These are phyloP conservation scores for Musa itinerans DNA, from an alignment of 176 grass and related monocot genomes.

Conservation along the genomic window DNA sequence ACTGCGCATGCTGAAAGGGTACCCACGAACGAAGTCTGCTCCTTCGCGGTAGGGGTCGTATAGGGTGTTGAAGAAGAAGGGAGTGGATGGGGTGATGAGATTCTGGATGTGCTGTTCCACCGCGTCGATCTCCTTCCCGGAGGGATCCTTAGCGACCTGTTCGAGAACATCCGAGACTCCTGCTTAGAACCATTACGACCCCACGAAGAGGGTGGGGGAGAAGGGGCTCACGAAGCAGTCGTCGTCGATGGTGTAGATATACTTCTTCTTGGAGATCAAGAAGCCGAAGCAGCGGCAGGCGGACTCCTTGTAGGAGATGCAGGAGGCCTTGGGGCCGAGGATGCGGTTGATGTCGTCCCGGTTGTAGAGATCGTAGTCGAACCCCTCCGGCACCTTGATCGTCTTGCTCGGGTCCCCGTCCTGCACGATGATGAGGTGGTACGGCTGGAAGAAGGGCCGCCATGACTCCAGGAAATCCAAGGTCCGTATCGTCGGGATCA, in stretches of 20 bases:
- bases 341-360: conserved; percentile 87
- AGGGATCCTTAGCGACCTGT: not conserved
- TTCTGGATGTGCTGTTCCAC: not conserved
- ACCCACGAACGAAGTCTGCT: not conserved
- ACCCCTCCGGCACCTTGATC: conserved; percentile 65
- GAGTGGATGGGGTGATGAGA: not conserved
- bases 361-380: conserved; percentile 98
- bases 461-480: conserved; percentile 98
- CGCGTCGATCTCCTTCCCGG: not conserved
- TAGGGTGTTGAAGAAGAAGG: not conserved
- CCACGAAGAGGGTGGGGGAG: too few species aligned
- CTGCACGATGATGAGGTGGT: conserved; percentile 98
- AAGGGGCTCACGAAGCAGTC: conserved; percentile 64
- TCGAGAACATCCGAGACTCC: not conserved
- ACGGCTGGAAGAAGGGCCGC: conserved; percentile 92
- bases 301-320: conserved; percentile 98
- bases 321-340: conserved; percentile 73
- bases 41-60: not conserved
- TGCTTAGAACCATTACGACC: not conserved
- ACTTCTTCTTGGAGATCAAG: conserved; percentile 98
- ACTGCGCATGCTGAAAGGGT: not conserved
- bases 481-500: conserved; percentile 94
- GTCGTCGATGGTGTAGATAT: conserved; percentile 98
- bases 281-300: conserved; percentile 86
- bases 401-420: conserved; percentile 65